Conservation (phyloP, 2,329 filamentous ascomycete species). For the Plectosphaerella cucumerina region DNA sequence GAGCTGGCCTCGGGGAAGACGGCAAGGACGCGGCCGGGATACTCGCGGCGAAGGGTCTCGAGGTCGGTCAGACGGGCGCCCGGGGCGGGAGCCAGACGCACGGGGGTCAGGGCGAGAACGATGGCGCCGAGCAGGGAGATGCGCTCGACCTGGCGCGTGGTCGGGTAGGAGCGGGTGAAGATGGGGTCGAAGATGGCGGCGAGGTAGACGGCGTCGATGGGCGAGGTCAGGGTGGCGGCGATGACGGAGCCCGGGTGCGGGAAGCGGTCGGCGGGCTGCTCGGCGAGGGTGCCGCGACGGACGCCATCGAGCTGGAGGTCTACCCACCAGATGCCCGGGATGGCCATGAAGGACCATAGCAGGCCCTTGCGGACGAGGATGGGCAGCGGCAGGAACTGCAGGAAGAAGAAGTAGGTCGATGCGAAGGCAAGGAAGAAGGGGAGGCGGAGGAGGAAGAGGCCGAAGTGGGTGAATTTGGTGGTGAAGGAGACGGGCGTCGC, state of each 20-base stretch:
- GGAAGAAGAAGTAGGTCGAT: constrained; percentile 69
- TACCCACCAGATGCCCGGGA: constrained; percentile 96
- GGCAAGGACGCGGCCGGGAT: constrained; percentile 73
- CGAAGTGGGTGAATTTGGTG: constrained; percentile 59
- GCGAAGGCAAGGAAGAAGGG: constrained; percentile 69
- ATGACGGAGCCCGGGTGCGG: constrained; percentile 79
- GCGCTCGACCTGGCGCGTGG: constrained; percentile 66
- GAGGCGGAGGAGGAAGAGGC: constrained; percentile 77
- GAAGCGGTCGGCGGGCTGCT: constrained; percentile 68
- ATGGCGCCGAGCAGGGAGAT: constrained; percentile 76
- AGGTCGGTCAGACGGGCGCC: constrained; percentile 55
- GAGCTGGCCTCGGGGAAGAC: constrained; percentile 94
- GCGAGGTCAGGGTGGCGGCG: constrained; percentile 85
- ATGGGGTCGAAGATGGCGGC: constrained; percentile 95
- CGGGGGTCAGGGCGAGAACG: constrained; percentile 63
- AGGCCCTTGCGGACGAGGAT: constrained; percentile 70
- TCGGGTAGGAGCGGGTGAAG: constrained; percentile 82
- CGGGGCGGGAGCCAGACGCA: constrained; percentile 41
- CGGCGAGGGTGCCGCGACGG: constrained; percentile 79
- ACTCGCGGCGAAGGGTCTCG: constrained; percentile 55
- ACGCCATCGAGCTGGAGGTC: constrained; percentile 98
- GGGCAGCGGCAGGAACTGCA: constrained; percentile 74
- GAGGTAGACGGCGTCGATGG: constrained; percentile 89
- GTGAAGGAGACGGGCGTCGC: constrained; percentile 60
- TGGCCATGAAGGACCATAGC: constrained; percentile 81